These are phyloP conservation scores for Ambrosiella beaveri DNA, from an alignment of 2,329 filamentous ascomycete genomes.

Conservation along the genomic window DNA sequence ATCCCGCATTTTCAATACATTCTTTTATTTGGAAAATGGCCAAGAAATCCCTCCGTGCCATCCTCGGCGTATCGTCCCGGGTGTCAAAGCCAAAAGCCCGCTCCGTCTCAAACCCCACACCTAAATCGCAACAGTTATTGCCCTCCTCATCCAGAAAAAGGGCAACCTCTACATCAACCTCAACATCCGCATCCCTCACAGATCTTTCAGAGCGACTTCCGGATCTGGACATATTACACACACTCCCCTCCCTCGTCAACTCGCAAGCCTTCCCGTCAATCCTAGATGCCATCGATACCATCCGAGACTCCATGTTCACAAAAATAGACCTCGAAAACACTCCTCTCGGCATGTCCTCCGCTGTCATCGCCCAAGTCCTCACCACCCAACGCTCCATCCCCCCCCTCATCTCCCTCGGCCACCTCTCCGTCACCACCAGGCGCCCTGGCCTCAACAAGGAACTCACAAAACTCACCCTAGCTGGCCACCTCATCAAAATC, in stretches of 20 bases:
- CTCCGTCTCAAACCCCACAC: constrained; percentile 19
- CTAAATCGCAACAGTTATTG: not conserved
- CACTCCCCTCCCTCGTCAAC: not conserved
- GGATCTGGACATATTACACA: not conserved
- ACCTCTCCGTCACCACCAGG: constrained; percentile 20
- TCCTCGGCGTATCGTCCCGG: constrained; percentile 19
- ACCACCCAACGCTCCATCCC: constrained; percentile 43
- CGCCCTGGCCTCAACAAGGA: constrained; percentile 28
- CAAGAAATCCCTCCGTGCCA: constrained; percentile 21
- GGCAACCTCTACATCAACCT: not conserved
- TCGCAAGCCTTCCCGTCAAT: not conserved
- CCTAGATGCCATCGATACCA: constrained; percentile 45
- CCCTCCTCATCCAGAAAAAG: not conserved
- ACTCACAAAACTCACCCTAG: constrained; percentile 39
- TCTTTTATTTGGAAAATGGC: not conserved
- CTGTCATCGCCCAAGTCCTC: constrained; percentile 44
- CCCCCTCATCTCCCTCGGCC: constrained; percentile 46
- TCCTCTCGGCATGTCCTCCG: constrained; percentile 44
- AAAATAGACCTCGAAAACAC: constrained; percentile 29
- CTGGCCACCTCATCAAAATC: constrained; percentile 42
- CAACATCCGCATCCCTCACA: not conserved
- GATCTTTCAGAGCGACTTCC: not conserved
- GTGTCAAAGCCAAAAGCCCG: not conserved
- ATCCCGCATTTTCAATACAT: not conserved
- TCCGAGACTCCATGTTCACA: constrained; percentile 45